phyloP scores from a whole-genome alignment of 495 filamentous ascomycete species.

The Podospora fimiseda region DNA sequence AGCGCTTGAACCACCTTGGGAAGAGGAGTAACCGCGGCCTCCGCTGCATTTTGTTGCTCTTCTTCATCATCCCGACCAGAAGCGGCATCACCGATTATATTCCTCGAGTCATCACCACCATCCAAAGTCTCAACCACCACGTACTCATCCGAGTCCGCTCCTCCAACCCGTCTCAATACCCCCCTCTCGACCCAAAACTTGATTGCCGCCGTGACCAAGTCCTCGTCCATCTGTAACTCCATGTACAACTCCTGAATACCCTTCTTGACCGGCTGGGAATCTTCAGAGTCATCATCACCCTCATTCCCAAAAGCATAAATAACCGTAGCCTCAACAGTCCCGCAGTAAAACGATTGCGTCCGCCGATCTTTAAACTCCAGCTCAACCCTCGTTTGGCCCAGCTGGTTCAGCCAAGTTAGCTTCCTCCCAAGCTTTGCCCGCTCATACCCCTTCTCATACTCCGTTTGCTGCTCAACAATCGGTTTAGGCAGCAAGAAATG shows the following conservation, averaged over 20 bases:
- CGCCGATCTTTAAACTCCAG: slow-evolving; percentile 82
- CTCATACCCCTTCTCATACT: slow-evolving; percentile 73
- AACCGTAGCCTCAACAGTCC: slow-evolving; percentile 82
- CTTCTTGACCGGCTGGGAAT: slow-evolving; percentile 35
- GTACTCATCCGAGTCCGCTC: slow-evolving; percentile 24
- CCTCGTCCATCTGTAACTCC: slow-evolving; percentile 66
- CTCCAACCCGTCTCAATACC: slow-evolving; percentile 58
- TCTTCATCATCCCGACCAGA: slow-evolving; percentile 22
- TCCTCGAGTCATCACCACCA: slow-evolving; percentile 19
- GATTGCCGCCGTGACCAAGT: slow-evolving; percentile 69
- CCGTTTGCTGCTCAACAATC: slow-evolving; percentile 56
- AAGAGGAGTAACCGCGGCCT: neutral
- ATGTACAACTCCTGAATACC: slow-evolving; percentile 57
- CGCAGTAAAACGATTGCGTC: slow-evolving; percentile 61
- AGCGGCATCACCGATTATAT: too few species aligned
- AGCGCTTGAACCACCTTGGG: slow-evolving; percentile 33
- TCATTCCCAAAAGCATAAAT: slow-evolving; percentile 68
- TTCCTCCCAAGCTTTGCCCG: slow-evolving; percentile 72
- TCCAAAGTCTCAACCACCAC: slow-evolving; percentile 37
- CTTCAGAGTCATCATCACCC: slow-evolving; percentile 7
- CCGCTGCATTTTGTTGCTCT: neutral
- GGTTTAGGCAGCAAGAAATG: slow-evolving; percentile 62
- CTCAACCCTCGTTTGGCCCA: slow-evolving; percentile 74
- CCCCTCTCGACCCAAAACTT: slow-evolving; percentile 78
- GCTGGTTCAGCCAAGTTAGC: slow-evolving; percentile 77